A percentile compares a stretch with the other conserved stretches of the same genome.
phyloP scores from a whole-genome alignment of 208 protist species.

The Trichomonas gallinae region DNA sequence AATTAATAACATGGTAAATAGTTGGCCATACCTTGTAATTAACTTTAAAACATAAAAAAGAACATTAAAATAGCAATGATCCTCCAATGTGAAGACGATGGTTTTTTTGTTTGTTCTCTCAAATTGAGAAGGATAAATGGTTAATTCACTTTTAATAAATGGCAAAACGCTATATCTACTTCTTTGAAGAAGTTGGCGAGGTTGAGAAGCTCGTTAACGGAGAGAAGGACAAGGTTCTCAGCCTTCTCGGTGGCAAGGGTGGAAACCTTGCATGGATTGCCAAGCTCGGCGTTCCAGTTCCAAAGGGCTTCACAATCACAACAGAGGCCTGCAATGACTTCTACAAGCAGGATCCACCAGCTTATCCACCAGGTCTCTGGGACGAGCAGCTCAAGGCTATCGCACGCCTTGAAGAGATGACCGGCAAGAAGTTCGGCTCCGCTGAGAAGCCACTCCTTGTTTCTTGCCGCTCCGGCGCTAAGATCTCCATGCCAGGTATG shows the following conservation, averaged over 20 bases:
- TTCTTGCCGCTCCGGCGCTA: not conserved
- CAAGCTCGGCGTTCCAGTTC: not conserved
- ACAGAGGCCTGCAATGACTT: not conserved
- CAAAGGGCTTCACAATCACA: conserved; percentile 5
- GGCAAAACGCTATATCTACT: not conserved
- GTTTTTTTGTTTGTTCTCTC: too few species aligned
- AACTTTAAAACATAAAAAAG: too few species aligned
- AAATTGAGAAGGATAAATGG: too few species aligned
- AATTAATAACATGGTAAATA: too few species aligned
- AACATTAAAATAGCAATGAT: too few species aligned
- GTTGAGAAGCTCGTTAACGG: not conserved
- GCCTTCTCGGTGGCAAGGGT: not conserved
- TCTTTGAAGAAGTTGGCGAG: not conserved
- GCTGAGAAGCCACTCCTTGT: not conserved
- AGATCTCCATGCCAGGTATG: not conserved
- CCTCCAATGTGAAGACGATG: too few species aligned
- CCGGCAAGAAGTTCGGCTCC: not conserved
- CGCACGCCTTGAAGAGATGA: not conserved
- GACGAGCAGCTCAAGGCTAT: not conserved
- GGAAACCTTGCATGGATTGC: not conserved
- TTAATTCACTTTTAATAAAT: not conserved
- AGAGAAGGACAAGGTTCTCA: not conserved
- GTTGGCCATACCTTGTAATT: too few species aligned
- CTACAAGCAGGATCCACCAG: conserved; percentile 7
- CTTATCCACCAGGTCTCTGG: not conserved